Evolutionary conservation across 2,329 filamentous ascomycete species (phyloP), one percentile per base, ranked within the genome.

Genomic region (Xylariales sp.): DNA sequence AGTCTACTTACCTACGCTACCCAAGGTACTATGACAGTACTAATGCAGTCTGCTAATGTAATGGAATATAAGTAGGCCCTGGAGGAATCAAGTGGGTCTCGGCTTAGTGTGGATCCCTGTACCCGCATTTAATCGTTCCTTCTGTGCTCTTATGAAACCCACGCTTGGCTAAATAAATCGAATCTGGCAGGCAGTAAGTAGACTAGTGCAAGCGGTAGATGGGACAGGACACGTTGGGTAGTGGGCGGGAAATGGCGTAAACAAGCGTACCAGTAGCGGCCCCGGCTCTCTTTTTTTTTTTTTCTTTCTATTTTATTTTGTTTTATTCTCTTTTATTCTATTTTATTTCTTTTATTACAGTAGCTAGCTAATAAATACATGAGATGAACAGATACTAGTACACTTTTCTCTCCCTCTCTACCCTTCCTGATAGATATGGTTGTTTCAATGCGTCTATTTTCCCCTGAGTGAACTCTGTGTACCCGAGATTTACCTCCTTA

Each of bases 101-200:
- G 67, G 67, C 63, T 62, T 66, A 64, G 64, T 69, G 67, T 72
- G 69, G 71, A 59, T 50, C 57, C 57, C 28, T 18, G 54, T 62
- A 52, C 69, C 67, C 69, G 63, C 70, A 70, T 66, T 67, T 67
- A 48, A 48, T 71, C 62, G 65, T 69, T 69, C 69, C 67, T 68
- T 68, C 65, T 65, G 56, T 63, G 54, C 54, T 48, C 30, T 70
- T 64, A 64, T 69, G 68, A 70, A 70, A 70, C 68, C 68, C 36
- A 65, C 43, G 59, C 56, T 67, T 69, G 65, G 61, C 64, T 69
- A 67, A 69, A 69, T 67, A 69, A 67, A 69, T 67, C 64, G 59
- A 68, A 48, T 52, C 60, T 53, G 50, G 52, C 52, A 64, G 61
- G 55, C 48, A 64, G 50, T 53, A 48, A 64, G 50, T 53, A 48